Conservation (phyloP, 192 early-diverging fungal genomes). For the Cetraspora pellucida region DNA sequence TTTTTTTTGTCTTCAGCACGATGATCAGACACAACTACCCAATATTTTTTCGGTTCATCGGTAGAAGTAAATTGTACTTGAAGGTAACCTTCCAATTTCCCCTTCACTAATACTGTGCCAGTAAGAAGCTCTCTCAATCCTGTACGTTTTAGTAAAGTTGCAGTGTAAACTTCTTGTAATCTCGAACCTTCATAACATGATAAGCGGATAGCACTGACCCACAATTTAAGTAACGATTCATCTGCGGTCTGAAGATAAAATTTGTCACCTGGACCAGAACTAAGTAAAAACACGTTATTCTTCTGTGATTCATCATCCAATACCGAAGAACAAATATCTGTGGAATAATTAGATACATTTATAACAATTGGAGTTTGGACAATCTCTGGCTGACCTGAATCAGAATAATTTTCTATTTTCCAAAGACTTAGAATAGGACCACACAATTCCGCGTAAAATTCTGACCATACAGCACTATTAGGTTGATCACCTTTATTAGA, state of each 20-base stretch:
- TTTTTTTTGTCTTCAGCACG: slow-evolving; percentile 56
- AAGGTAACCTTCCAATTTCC: slow-evolving; percentile 58
- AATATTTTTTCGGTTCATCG: slow-evolving; percentile 52
- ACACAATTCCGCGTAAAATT: slow-evolving; percentile 72
- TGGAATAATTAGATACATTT: slow-evolving; percentile 72
- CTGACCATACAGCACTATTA: slow-evolving; percentile 66
- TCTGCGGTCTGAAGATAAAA: slow-evolving; percentile 55
- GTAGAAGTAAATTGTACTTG: slow-evolving; percentile 56
- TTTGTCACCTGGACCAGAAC: slow-evolving; percentile 38
- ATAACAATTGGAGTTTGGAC: slow-evolving; percentile 59
- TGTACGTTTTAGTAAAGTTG: slow-evolving; percentile 50
- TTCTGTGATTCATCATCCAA: slow-evolving; percentile 64
- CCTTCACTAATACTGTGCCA: slow-evolving; percentile 55
- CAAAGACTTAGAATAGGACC: slow-evolving; percentile 70
- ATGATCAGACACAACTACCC: slow-evolving; percentile 56
- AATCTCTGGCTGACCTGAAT: not conserved
- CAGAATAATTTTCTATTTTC: slow-evolving; percentile 43
- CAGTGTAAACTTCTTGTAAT: slow-evolving; percentile 76
- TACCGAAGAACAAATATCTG: slow-evolving; percentile 60
- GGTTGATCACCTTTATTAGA: slow-evolving; percentile 64
- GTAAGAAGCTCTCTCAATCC: slow-evolving; percentile 50
- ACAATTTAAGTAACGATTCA: slow-evolving; percentile 59
- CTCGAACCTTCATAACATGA: slow-evolving; percentile 74
- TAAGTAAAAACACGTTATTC: slow-evolving; percentile 67
- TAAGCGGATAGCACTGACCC: slow-evolving; percentile 73